These are phyloP conservation scores for Fusarium miscanthi DNA, from an alignment of 2,329 filamentous ascomycete genomes.

Conservation along the genomic window DNA sequence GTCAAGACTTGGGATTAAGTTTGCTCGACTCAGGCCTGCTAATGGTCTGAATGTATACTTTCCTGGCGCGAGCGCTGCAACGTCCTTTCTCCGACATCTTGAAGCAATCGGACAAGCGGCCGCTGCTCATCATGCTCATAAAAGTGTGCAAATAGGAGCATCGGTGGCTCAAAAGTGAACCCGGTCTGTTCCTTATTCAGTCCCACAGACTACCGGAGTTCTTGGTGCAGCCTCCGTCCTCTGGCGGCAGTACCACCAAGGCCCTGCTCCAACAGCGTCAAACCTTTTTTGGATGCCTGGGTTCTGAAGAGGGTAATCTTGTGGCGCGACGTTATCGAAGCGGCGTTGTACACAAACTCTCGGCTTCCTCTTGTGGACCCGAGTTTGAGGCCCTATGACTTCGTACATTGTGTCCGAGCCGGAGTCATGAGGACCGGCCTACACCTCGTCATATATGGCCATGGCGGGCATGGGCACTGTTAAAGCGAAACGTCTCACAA, in stretches of 20 bases:
- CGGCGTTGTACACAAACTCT: slow-evolving; percentile 12
- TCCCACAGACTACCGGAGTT: slow-evolving; percentile 3
- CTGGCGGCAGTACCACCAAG: slow-evolving; percentile 6
- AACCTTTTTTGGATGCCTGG: neutral
- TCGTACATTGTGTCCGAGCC: neutral
- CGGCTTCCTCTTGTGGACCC: neutral
- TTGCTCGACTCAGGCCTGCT: neutral
- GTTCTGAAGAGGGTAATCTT: slow-evolving; percentile 15
- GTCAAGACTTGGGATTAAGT: neutral
- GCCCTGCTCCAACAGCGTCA: neutral
- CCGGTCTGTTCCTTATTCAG: slow-evolving; percentile 4
- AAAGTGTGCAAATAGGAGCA: slow-evolving; percentile 15
- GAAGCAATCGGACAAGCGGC: neutral
- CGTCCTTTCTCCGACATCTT: slow-evolving; percentile 25
- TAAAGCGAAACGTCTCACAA: slow-evolving; percentile 2
- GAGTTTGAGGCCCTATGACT: neutral
- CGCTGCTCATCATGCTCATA: neutral
- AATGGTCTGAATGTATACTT: slow-evolving; percentile 21
- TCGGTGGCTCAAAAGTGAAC: slow-evolving; percentile 31
- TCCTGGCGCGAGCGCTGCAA: slow-evolving; percentile 24
- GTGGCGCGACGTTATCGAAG: slow-evolving; percentile 35
- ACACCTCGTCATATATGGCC: neutral
- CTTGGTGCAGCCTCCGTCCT: slow-evolving; percentile 2
- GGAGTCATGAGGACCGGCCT: neutral
- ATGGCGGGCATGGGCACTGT: neutral